These are phyloP conservation scores for Fusarium protoensiforme DNA, from an alignment of 2,329 filamentous ascomycete species.

Conservation along the genomic window DNA sequence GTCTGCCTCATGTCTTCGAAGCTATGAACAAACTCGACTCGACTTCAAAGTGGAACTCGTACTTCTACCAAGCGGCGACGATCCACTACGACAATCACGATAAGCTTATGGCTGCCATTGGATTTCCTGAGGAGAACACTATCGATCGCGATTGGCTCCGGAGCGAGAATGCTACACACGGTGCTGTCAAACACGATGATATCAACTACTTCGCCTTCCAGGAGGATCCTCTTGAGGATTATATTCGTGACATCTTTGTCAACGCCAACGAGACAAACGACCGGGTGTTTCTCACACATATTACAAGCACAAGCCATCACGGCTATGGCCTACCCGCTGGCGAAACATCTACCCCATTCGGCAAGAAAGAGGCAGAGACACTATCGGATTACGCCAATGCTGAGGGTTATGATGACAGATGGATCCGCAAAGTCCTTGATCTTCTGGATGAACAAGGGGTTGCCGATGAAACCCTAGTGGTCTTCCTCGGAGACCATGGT, in stretches of 20 bases:
- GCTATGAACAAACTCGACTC: conserved; percentile 40
- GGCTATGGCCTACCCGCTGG: conserved; percentile 7
- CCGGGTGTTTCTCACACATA: conserved; percentile 45
- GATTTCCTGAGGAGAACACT: conserved; percentile 39
- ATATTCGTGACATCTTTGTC: conserved; percentile 42
- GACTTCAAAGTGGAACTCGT: conserved; percentile 40
- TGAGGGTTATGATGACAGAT: conserved; percentile 11
- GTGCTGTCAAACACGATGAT: not conserved
- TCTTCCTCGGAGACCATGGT: conserved; percentile 46
- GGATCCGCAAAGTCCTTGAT: conserved; percentile 10
- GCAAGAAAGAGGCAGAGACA: not conserved
- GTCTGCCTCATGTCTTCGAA: conserved; percentile 51
- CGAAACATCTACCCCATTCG: conserved; percentile 19
- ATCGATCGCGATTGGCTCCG: conserved; percentile 40
- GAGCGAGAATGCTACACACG: not conserved
- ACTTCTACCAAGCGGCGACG: conserved; percentile 45
- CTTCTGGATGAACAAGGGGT: conserved; percentile 43
- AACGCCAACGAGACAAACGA: conserved; percentile 42
- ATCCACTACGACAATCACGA: conserved; percentile 45
- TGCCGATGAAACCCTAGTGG: conserved; percentile 44
- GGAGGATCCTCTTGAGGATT: conserved; percentile 42
- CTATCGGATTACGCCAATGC: not conserved
- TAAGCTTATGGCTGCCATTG: conserved; percentile 38
- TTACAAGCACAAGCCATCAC: conserved; percentile 47
- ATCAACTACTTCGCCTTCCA: conserved; percentile 38